Percentiles rank a stretch among this genome's conserved stretches.
These are phyloP conservation scores for Haematococcus lacustris DNA, from an alignment of 139 green algal species.

Conservation along the genomic window DNA sequence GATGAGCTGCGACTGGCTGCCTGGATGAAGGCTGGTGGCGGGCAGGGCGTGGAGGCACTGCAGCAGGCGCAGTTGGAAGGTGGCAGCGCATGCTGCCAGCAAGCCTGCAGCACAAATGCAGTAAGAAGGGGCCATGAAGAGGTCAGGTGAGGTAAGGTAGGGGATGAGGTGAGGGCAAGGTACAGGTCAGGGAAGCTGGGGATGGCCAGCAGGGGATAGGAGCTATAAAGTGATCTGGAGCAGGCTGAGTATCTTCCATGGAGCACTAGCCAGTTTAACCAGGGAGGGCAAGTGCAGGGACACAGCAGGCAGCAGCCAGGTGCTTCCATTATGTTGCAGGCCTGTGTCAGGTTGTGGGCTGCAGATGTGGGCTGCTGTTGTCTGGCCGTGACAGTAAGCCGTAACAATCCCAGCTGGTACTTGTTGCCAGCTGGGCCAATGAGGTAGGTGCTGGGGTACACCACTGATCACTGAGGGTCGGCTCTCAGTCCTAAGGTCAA, in stretches of 20 bases:
- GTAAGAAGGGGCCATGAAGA: not conserved
- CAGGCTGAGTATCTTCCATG: too few relatives aligned
- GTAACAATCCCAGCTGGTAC: not conserved
- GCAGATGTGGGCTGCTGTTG: too few relatives aligned
- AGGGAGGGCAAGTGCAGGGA: too few relatives aligned
- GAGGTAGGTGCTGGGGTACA: not conserved
- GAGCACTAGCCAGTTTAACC: too few relatives aligned
- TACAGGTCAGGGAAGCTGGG: not conserved
- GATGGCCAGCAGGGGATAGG: too few relatives aligned
- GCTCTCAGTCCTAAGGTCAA: not conserved
- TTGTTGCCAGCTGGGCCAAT: too few relatives aligned
- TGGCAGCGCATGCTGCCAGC: constrained; percentile 35
- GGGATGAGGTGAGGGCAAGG: not conserved
- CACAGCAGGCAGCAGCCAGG: too few relatives aligned
- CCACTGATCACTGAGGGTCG: too few relatives aligned
- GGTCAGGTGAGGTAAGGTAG: not conserved
- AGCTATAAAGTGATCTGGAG: too few relatives aligned
- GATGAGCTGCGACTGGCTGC: constrained; percentile 41
- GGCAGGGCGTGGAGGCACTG: constrained; percentile 56
- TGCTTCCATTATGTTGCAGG: too few relatives aligned
- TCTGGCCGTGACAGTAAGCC: not conserved
- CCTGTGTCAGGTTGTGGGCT: too few relatives aligned
- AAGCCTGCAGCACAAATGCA: not conserved
- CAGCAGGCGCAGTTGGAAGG: constrained; percentile 61
- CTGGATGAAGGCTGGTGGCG: constrained; percentile 18